phyloP scores from a whole-genome alignment of 1,284 basidiomycete species.

The Naganishia liquefaciens region DNA sequence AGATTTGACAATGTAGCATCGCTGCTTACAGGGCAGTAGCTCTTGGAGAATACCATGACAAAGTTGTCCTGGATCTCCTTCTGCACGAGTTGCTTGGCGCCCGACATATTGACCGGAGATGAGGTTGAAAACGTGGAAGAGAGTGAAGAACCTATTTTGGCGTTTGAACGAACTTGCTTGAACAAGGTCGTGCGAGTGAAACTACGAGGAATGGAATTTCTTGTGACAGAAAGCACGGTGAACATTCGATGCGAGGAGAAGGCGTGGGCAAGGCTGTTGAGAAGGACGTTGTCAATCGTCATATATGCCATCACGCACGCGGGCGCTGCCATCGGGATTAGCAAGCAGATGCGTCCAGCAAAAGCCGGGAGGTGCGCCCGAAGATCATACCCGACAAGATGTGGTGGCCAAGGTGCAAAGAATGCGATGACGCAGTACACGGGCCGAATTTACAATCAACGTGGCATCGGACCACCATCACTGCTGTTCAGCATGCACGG shows the following conservation, averaged over 20 bases:
- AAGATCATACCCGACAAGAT: not conserved
- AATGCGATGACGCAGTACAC: too few species aligned
- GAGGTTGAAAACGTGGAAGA: conserved; percentile 43
- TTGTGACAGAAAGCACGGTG: conserved; percentile 16
- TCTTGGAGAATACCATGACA: conserved; percentile 52
- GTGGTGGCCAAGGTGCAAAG: too few species aligned
- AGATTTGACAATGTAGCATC: not conserved
- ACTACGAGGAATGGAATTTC: conserved; percentile 8
- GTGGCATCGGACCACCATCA: too few species aligned
- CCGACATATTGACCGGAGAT: conserved; percentile 32
- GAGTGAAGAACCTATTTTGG: conserved; percentile 51
- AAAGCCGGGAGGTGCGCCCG: conserved; percentile 14
- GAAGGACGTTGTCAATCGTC: not conserved
- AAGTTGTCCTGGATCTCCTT: conserved; percentile 50
- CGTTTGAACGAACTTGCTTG: conserved; percentile 13
- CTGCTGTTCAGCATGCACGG: too few species aligned
- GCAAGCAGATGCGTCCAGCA: conserved; percentile 5
- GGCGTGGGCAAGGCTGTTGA: too few species aligned
- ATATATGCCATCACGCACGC: not conserved
- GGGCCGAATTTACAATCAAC: too few species aligned
- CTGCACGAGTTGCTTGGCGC: conserved; percentile 49
- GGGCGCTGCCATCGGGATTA: not conserved
- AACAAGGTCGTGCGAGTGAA: conserved; percentile 4
- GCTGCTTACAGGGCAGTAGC: conserved; percentile 52
- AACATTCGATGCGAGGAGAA: conserved; percentile 21